phyloP scores from a whole-genome alignment of 371 early-diverging fungal species.

The Smittium culicis region DNA sequence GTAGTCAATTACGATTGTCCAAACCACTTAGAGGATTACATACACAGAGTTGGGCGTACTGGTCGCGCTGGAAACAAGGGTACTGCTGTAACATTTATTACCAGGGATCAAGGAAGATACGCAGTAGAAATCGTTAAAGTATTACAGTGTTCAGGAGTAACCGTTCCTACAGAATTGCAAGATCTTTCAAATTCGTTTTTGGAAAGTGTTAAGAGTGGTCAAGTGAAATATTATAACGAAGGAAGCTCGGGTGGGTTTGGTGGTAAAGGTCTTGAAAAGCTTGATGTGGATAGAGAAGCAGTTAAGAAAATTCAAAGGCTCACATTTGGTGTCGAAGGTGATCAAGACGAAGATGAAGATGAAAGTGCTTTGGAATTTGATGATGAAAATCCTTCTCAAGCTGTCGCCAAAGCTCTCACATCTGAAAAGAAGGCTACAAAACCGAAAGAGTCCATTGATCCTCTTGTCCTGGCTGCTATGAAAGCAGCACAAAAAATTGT shows the following conservation, averaged over 20 bases:
- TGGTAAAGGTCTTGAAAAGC: conserved; percentile 88
- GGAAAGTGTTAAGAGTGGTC: conserved; percentile 78
- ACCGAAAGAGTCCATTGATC: conserved; percentile 10
- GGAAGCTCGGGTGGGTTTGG: conserved; percentile 73
- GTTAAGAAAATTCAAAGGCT: conserved; percentile 83
- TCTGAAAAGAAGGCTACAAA: background rate
- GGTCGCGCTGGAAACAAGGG: conserved; percentile 94
- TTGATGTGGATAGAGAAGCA: conserved; percentile 84
- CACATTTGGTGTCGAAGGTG: conserved; percentile 61
- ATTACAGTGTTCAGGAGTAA: conserved; percentile 54
- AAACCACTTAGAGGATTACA: conserved; percentile 77
- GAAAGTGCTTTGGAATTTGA: conserved; percentile 28
- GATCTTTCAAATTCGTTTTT: conserved; percentile 63
- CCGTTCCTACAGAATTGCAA: conserved; percentile 64
- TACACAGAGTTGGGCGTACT: conserved; percentile 97
- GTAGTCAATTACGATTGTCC: conserved; percentile 95
- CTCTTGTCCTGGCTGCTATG: conserved; percentile 18
- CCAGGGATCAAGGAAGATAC: conserved; percentile 85
- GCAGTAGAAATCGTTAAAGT: conserved; percentile 90
- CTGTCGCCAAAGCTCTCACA: conserved; percentile 11
- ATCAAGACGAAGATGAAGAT: conserved; percentile 55
- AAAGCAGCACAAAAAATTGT: conserved; percentile 36
- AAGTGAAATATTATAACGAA: conserved; percentile 46
- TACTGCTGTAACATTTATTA: conserved; percentile 67
- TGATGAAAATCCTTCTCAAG: conserved; percentile 13